phyloP scores from a whole-genome alignment of 306 rosid genomes.

The Ceratonia siliqua region DNA sequence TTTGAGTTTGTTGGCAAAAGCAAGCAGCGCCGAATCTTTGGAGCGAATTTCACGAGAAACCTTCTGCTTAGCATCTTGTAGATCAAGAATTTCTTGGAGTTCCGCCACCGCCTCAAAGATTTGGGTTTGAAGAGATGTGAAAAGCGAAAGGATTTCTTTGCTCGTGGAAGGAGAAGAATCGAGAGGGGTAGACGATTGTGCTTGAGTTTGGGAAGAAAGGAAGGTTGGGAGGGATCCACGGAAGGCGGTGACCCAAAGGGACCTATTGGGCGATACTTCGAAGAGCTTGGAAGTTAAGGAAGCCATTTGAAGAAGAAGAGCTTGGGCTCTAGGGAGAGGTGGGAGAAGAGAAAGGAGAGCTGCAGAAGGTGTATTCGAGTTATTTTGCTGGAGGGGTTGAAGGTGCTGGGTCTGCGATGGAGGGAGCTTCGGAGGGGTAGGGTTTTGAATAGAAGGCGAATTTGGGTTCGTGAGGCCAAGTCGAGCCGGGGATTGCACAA shows the following conservation, averaged over 20 bases:
- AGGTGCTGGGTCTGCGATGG: conserved; percentile 47
- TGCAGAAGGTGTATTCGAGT: conserved; percentile 37
- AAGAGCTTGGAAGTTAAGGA: conserved; percentile 72
- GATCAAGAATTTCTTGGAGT: conserved; percentile 90
- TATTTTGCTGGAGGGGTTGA: conserved; percentile 41
- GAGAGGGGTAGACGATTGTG: conserved; percentile 37
- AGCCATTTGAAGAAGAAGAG: conserved; percentile 87
- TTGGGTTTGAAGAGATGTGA: conserved; percentile 74
- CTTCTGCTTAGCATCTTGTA: conserved; percentile 78
- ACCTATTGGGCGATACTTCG: conserved; percentile 71
- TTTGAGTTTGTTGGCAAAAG: conserved; percentile 78
- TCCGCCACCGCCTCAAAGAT: conserved; percentile 85
- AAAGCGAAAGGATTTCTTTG: conserved; percentile 71
- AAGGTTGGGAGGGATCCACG: conserved; percentile 82
- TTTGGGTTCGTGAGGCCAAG: conserved; percentile 78
- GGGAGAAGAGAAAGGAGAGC: conserved; percentile 82
- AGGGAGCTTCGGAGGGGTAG: conserved; percentile 73
- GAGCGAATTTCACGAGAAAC: conserved; percentile 59
- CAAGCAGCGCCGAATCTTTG: conserved; percentile 61
- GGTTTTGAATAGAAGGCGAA: conserved; percentile 73
- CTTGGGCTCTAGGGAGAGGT: conserved; percentile 86
- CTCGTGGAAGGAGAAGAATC: conserved; percentile 63
- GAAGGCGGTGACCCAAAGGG: conserved; percentile 72
- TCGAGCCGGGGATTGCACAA: conserved; percentile 87
- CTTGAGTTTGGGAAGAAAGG: conserved; percentile 58